phyloP scores from a whole-genome alignment of 2,329 filamentous ascomycete species.

The Coniochaeta hoffmannii region DNA sequence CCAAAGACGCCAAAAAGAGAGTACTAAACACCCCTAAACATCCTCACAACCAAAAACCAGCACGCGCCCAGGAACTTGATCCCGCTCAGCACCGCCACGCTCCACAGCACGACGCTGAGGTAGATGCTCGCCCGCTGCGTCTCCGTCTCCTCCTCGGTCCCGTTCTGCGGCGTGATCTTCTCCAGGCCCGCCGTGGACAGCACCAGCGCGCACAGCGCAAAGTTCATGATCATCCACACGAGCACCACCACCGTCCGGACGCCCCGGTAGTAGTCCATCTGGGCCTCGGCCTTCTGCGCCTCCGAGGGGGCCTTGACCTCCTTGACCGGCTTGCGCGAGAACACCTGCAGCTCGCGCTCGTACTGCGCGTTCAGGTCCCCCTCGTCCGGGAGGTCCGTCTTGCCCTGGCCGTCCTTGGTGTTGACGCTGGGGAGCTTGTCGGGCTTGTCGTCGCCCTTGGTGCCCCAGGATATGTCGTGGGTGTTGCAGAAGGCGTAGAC shows the following conservation, averaged over 20 bases:
- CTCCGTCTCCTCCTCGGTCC: conserved; percentile 36
- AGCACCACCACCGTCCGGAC: conserved; percentile 89
- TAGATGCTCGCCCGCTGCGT: conserved; percentile 65
- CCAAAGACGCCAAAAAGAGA: background rate
- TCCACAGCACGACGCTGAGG: conserved; percentile 81
- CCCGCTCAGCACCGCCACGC: conserved; percentile 72
- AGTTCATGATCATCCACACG: conserved; percentile 94
- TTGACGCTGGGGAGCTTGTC: conserved; percentile 84
- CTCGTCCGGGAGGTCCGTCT: conserved; percentile 93
- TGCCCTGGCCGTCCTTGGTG: conserved; percentile 80
- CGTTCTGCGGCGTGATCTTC: conserved; percentile 42
- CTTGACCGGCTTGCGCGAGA: conserved; percentile 66
- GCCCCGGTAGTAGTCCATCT: conserved; percentile 97
- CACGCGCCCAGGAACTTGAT: conserved; percentile 84
- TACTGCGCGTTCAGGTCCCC: conserved; percentile 94
- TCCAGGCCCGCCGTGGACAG: conserved; percentile 80
- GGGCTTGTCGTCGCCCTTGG: conserved; percentile 94
- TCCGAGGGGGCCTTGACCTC: conserved; percentile 55
- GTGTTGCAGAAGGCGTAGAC: conserved; percentile 99
- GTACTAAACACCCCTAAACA: conserved; percentile 65
- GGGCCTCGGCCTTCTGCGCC: conserved; percentile 61
- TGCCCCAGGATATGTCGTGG: conserved; percentile 96
- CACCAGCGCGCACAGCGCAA: conserved; percentile 79
- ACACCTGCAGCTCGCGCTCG: conserved; percentile 71
- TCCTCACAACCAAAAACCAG: conserved; percentile 86